These are phyloP conservation scores for Suhomyces kunorum DNA, from an alignment of 1,139 yeast genomes.

Conservation along the genomic window DNA sequence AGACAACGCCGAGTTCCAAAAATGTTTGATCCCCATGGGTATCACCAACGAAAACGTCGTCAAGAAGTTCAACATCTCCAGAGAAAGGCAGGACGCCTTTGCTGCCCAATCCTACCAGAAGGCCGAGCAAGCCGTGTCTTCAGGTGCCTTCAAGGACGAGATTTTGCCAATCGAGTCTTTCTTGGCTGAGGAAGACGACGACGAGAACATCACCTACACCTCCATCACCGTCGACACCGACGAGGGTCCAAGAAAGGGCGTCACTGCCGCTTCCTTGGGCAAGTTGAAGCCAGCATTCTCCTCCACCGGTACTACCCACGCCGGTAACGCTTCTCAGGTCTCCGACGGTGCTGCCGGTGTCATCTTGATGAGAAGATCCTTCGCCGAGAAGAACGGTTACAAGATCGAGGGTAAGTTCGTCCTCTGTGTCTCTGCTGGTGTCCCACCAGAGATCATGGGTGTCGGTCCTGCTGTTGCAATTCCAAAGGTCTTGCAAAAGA, in stretches of 20 bases:
- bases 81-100: constrained; percentile 79
- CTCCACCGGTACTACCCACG: constrained; percentile 81
- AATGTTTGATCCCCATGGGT: constrained; percentile 89
- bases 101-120: constrained; percentile 83
- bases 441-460: constrained; percentile 97
- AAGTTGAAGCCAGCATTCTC: constrained; percentile 88
- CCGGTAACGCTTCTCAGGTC: constrained; percentile 95
- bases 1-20: constrained; percentile 50
- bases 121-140: constrained; percentile 71
- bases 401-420: constrained; percentile 74
- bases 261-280: constrained; percentile 71
- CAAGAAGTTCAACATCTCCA: constrained; percentile 57
- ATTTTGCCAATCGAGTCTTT: constrained; percentile 72
- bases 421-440: constrained; percentile 78
- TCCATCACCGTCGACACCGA: constrained; percentile 63
- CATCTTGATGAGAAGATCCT: constrained; percentile 80
- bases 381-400: constrained; percentile 73
- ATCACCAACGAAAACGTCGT: constrained; percentile 82
- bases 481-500: constrained; percentile 70
- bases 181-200: constrained; percentile 52
- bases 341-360: constrained; percentile 96
- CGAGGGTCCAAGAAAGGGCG: constrained; percentile 90
- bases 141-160: constrained; percentile 81
- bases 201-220: constrained; percentile 43
- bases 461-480: constrained; percentile 95